These are phyloP conservation scores for Periconia digitata DNA, from an alignment of 2,329 filamentous ascomycete genomes.

Conservation along the genomic window DNA sequence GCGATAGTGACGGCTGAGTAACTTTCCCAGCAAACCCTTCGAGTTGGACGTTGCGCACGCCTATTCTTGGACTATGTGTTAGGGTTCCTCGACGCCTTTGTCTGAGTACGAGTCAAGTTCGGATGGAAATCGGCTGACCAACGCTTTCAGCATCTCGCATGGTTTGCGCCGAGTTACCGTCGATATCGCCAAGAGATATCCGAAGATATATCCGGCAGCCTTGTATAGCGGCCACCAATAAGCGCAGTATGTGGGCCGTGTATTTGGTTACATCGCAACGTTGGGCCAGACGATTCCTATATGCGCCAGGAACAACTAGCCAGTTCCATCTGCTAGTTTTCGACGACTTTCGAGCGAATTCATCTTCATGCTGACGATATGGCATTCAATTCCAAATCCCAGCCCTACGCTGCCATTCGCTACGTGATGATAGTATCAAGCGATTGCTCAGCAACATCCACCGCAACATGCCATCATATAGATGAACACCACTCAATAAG, in stretches of 20 bases:
- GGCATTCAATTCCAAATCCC: not conserved
- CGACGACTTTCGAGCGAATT: not conserved
- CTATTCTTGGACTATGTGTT: slow-evolving; percentile 35
- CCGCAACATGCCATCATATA: not conserved
- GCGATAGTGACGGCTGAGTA: slow-evolving; percentile 33
- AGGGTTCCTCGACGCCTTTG: slow-evolving; percentile 21
- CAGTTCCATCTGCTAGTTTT: not conserved
- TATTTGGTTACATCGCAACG: not conserved
- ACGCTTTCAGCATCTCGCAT: not conserved
- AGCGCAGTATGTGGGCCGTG: not conserved
- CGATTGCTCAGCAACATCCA: not conserved
- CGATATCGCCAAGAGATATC: not conserved
- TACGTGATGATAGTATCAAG: not conserved
- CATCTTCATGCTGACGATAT: not conserved
- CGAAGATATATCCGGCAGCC: not conserved
- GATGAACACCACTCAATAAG: not conserved
- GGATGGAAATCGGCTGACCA: too few relatives aligned
- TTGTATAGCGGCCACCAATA: not conserved
- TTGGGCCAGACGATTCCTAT: not conserved
- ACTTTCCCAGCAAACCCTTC: slow-evolving; percentile 20
- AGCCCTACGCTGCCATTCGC: not conserved
- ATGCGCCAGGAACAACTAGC: not conserved
- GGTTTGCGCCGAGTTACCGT: not conserved
- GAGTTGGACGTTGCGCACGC: slow-evolving; percentile 20
- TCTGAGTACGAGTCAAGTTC: not conserved